Conservation (phyloP, 2,329 filamentous ascomycete genomes). For the Phyllosticta citriasiana region DNA sequence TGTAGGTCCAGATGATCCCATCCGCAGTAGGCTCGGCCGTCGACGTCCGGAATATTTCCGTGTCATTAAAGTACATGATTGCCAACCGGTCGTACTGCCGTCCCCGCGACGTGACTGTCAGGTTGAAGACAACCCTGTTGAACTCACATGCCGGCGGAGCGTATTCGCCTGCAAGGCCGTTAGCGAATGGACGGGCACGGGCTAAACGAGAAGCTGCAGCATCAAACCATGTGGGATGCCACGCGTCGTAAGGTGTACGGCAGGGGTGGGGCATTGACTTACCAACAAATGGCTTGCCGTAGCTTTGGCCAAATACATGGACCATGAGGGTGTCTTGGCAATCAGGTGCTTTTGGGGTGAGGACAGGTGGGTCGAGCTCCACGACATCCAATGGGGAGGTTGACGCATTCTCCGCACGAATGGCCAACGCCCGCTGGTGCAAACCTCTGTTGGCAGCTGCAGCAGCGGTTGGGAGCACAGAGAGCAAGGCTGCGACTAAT, state of each 20-base stretch:
- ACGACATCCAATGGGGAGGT: conserved; percentile 48
- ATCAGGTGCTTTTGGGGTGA: conserved; percentile 34
- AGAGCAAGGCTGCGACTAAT: not conserved
- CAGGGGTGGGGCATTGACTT: conserved; percentile 14
- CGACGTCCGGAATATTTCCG: conserved; percentile 73
- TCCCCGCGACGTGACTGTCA: conserved; percentile 62
- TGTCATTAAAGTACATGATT: conserved; percentile 64
- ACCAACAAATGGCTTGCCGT: conserved; percentile 65
- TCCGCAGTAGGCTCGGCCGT: conserved; percentile 65
- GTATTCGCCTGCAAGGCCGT: conserved; percentile 44
- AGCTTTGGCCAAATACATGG: conserved; percentile 61
- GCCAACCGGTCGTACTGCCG: conserved; percentile 69
- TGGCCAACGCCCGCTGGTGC: not conserved
- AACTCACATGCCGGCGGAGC: conserved; percentile 59
- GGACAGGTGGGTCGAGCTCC: conserved; percentile 58
- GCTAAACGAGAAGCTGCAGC: conserved; percentile 1
- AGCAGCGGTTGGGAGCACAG: not conserved
- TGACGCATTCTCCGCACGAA: conserved; percentile 6
- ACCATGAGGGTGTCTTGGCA: conserved; percentile 56
- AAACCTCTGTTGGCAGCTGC: not conserved
- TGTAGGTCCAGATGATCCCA: conserved; percentile 66
- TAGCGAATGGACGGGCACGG: conserved; percentile 7
- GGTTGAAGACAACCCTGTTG: conserved; percentile 64
- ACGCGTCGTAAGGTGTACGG: not conserved
- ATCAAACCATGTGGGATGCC: not conserved